Percentiles rank a stretch among this genome's conserved stretches.
Evolutionary conservation across 495 filamentous ascomycete genomes (phyloP).

Genomic region (Talaromyces stipitatus): DNA sequence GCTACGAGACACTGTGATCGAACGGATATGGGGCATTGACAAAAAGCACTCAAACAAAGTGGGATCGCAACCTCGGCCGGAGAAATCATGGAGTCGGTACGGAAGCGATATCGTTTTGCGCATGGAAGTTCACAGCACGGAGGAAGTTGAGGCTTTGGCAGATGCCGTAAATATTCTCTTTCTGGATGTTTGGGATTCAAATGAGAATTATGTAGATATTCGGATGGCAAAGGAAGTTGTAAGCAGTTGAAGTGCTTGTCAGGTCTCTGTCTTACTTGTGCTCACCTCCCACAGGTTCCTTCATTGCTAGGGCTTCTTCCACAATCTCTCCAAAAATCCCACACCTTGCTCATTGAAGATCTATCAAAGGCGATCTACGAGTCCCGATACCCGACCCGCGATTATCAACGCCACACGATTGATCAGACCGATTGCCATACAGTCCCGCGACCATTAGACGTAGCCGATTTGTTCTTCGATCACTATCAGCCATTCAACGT

Average conservation of each 20-base stretch:
- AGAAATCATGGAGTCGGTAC: constrained; percentile 57
- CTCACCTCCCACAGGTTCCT: constrained; percentile 43
- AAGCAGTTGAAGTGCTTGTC: constrained; percentile 15
- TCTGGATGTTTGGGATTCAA: constrained; percentile 86
- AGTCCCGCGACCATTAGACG: constrained; percentile 14
- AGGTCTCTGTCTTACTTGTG: background rate
- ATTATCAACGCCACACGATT: constrained; percentile 18
- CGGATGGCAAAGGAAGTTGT: constrained; percentile 71
- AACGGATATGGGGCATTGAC: constrained; percentile 53
- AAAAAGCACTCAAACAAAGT: constrained; percentile 13
- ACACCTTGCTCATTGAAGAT: constrained; percentile 72
- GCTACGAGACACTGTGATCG: constrained; percentile 57
- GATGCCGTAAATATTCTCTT: constrained; percentile 68
- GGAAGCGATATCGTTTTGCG: constrained; percentile 77
- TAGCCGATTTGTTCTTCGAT: constrained; percentile 69
- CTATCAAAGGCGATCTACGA: constrained; percentile 68
- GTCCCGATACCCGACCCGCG: constrained; percentile 54
- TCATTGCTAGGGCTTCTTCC: constrained; percentile 82
- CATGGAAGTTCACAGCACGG: constrained; percentile 65
- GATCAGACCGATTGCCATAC: constrained; percentile 25
- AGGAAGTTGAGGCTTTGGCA: constrained; percentile 66
- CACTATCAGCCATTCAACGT: constrained; percentile 80
- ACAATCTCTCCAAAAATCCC: constrained; percentile 59
- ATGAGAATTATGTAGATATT: constrained; percentile 79
- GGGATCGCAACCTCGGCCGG: constrained; percentile 26